Base-by-base conservation (phyloP, 257 asterid genomes). In the Ehretia macrophylla region DNA sequence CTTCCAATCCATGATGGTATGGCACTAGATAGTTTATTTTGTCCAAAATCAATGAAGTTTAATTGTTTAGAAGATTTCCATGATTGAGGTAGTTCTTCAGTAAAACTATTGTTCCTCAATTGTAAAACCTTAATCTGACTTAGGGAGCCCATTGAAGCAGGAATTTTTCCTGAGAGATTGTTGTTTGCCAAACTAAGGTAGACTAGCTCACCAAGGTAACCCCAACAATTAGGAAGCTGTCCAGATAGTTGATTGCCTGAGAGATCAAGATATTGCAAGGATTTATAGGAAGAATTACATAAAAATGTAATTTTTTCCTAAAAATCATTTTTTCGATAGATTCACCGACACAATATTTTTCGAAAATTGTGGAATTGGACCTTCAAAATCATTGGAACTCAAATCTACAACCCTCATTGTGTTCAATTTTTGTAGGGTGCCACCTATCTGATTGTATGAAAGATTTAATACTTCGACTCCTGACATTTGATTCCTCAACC, bases 81-180 rank as follows among this genome's bases (percentile, higher is more conserved):
- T 23, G 78, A 60, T 5, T 12, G 37, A 13, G 73, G 76, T 53
- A 77, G 32, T 21, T 58, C 67, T n/a, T 79, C 79, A 0, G 32
- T 20, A 10, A 77, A 65, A 50, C 59, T 67, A 38, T 77, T 77
- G 62, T n/a, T n/a, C n/a, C n/a, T n/a, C n/a, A n/a, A n/a, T n/a
- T n/a, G n/a, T n/a, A n/a, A n/a, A n/a, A n/a, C n/a, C n/a, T n/a
- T n/a, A n/a, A n/a, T n/a, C n/a, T n/a, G n/a, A n/a, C n/a, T n/a
- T n/a, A n/a, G n/a, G n/a, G n/a, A n/a, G n/a, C n/a, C n/a, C n/a
- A n/a, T n/a, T n/a, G n/a, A n/a, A n/a, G n/a, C n/a, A n/a, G n/a
- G n/a, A n/a, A n/a, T n/a, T n/a, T n/a, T n/a, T n/a, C n/a, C n/a
- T n/a, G n/a, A n/a, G n/a, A n/a, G n/a, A n/a, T n/a, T n/a, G n/a